Conservation (phyloP, 1,139 yeast species). For the Sugiyamaella novakii region DNA sequence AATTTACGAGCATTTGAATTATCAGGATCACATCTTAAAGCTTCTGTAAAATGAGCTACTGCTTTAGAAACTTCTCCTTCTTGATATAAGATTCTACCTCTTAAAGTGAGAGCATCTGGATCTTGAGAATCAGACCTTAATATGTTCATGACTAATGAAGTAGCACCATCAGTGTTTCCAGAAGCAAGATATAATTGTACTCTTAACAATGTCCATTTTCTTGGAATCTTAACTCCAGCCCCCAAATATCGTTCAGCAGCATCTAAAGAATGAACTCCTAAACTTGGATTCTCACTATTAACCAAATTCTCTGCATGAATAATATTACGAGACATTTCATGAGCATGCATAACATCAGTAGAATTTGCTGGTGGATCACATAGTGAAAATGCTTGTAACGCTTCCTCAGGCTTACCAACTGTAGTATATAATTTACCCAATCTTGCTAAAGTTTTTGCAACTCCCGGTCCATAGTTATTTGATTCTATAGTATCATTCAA, state of each 20-base stretch:
- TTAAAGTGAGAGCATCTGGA: constrained; percentile 45
- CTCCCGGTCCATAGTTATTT: constrained; percentile 40
- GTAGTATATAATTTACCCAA: constrained; percentile 43
- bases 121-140: constrained; percentile 43
- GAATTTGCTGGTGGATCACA: constrained; percentile 34
- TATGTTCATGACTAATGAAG: constrained; percentile 41
- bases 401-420: constrained; percentile 43
- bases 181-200: constrained; percentile 38
- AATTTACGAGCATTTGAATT: constrained; percentile 40
- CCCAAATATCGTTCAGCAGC: constrained; percentile 45
- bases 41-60: constrained; percentile 45
- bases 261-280: constrained; percentile 44
- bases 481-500: constrained; percentile 49
- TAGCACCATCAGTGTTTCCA: constrained; percentile 44
- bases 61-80: constrained; percentile 47
- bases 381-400: constrained; percentile 35
- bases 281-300: constrained; percentile 29
- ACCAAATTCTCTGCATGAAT: constrained; percentile 39
- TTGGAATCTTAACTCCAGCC: constrained; percentile 40
- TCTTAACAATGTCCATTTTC: constrained; percentile 42
- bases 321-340: constrained; percentile 43
- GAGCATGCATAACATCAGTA: constrained; percentile 40
- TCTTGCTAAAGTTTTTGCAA: constrained; percentile 42
- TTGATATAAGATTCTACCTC: constrained; percentile 42
- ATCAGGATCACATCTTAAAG: constrained; percentile 49